Evolutionary conservation across 2,329 filamentous ascomycete genomes (phyloP).

Genomic region (Claviceps pazoutovae): DNA sequence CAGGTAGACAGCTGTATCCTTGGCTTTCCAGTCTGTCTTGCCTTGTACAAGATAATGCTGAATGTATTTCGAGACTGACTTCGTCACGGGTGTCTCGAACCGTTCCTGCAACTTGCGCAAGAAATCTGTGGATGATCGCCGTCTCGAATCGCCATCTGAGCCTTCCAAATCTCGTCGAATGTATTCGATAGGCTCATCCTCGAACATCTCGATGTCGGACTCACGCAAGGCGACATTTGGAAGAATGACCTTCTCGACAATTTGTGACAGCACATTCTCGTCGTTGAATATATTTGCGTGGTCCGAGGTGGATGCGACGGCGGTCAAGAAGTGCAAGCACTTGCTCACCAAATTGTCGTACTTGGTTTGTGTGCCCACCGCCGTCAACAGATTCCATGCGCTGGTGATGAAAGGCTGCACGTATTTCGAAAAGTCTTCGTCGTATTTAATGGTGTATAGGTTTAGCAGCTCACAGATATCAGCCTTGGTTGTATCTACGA

Average conservation of each 20-base stretch:
- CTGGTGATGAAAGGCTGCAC: constrained; percentile 75
- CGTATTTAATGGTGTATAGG: constrained; percentile 86
- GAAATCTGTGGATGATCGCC: constrained; percentile 90
- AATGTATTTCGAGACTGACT: constrained; percentile 77
- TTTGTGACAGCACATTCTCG: constrained; percentile 62
- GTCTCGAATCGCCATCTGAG: constrained; percentile 85
- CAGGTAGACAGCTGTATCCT: constrained; percentile 95
- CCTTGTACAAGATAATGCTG: constrained; percentile 71
- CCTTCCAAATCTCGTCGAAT: constrained; percentile 91
- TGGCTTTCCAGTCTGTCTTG: constrained; percentile 84
- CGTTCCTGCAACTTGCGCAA: constrained; percentile 76
- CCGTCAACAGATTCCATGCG: constrained; percentile 83
- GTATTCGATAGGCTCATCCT: constrained; percentile 97
- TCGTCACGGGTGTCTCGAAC: constrained; percentile 74
- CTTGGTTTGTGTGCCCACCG: constrained; percentile 74
- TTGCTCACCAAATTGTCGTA: constrained; percentile 92
- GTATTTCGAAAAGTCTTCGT: constrained; percentile 77
- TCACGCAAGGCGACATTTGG: constrained; percentile 87
- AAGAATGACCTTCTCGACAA: constrained; percentile 90
- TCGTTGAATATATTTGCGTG: constrained; percentile 81
- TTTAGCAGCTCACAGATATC: constrained; percentile 86
- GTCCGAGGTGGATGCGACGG: constrained; percentile 62
- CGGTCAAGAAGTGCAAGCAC: constrained; percentile 85
- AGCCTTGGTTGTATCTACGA: constrained; percentile 75
- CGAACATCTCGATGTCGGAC: constrained; percentile 88